A percentile compares a stretch with the other conserved stretches of the same genome.
Evolutionary conservation across 805 yeast species (phyloP).

Genomic region (Hanseniaspora singularis): DNA sequence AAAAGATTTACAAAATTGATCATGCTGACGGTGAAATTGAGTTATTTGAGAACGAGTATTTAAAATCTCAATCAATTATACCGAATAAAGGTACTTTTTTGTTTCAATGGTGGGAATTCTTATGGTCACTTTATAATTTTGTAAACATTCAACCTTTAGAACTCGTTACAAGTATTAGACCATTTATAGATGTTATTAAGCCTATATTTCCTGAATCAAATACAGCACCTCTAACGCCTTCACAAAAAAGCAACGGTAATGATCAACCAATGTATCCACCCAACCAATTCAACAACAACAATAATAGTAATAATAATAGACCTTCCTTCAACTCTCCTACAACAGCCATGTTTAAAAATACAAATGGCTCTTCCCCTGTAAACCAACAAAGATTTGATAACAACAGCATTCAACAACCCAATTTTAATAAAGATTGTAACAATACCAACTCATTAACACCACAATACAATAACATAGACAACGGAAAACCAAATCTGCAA

Average conservation of each 20-base stretch:
- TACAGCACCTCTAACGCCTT: not conserved
- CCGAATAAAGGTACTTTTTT: conserved; percentile 37
- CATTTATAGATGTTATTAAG: conserved; percentile 18
- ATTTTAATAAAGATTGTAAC: no score
- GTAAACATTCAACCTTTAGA: conserved; percentile 29
- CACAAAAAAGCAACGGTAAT: not conserved
- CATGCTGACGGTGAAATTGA: conserved; percentile 6
- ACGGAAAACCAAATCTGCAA: not conserved
- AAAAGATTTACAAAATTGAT: conserved; percentile 15
- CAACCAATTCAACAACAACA: not conserved
- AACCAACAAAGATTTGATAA: no score
- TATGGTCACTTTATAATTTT: conserved; percentile 40
- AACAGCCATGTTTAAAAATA: no score
- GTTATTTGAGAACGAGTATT: conserved; percentile 20
- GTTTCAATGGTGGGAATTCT: conserved; percentile 45
- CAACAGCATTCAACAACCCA: no score
- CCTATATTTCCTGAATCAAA: conserved; percentile 19
- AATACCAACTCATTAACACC: no score
- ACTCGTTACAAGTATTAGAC: conserved; percentile 19
- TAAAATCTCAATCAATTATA: conserved; percentile 33
- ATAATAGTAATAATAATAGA: no score
- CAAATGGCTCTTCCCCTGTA: no score
- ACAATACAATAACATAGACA: no score
- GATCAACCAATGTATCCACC: not conserved
- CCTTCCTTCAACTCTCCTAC: no score